These are phyloP conservation scores for Lipomyces oligophaga DNA, from an alignment of 805 yeast species.

Conservation along the genomic window DNA sequence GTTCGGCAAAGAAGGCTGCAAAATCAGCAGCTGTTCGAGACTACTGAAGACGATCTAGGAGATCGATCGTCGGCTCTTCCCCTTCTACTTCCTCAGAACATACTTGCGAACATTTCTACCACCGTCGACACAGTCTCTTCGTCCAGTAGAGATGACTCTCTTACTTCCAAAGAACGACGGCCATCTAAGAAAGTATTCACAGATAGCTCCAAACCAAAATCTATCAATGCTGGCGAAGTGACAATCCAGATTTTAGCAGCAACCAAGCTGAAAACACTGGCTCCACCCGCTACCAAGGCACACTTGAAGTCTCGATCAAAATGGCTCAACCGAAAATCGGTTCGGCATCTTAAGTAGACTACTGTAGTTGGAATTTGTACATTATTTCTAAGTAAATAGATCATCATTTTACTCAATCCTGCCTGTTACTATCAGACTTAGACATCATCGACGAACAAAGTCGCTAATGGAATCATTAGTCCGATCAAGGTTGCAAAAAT, in stretches of 20 bases:
- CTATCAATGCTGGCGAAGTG: constrained; percentile 2
- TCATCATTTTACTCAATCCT: background rate
- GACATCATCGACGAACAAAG: constrained; percentile 35
- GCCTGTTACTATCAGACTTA: background rate
- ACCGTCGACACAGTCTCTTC: no score
- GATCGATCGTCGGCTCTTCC: no score
- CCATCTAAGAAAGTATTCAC: background rate
- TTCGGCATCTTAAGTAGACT: constrained; percentile 15
- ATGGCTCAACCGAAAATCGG: constrained; percentile 29
- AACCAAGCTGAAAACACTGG: constrained; percentile 1
- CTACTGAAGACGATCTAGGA: no score
- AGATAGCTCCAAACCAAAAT: background rate
- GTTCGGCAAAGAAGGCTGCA: constrained; percentile 10
- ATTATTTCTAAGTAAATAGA: background rate
- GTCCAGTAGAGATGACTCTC: no score
- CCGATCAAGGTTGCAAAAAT: constrained; percentile 33
- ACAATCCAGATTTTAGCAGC: background rate
- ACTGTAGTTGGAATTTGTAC: constrained; percentile 1
- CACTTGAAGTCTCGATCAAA: constrained; percentile 8
- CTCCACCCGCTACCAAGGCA: constrained; percentile 17
- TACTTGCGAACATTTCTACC: no score
- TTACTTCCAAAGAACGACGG: no score
- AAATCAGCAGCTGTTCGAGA: constrained; percentile 3
- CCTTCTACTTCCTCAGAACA: no score
- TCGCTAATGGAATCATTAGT: constrained; percentile 36